Evolutionary conservation across 2,329 filamentous ascomycete genomes (phyloP), one percentile per base, ranked within the genome.

Genomic region (Monosporascus sp.): DNA sequence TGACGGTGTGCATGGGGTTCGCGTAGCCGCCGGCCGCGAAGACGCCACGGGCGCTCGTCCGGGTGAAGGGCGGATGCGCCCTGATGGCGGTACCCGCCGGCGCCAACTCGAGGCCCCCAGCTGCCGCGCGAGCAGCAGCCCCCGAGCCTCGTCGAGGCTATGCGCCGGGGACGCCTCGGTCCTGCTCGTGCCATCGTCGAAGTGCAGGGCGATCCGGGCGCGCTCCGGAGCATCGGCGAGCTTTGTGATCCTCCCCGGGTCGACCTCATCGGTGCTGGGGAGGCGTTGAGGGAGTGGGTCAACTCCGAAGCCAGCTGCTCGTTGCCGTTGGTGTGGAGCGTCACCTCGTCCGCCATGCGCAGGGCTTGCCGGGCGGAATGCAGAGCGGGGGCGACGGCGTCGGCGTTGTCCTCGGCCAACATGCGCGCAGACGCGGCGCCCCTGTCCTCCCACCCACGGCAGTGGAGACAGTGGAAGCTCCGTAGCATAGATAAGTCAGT

Each of bases 251-350:
- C 39, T 49, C 6, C 51, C 8, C 1, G 46, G n/a, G 11, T 52
- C 51, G 15, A 49, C 47, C 22, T 46, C 47, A 49, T 46, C 9
- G 47, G 51, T 2, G 38, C 20, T 6, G 25, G 14, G 3, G 9
- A 46, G 3, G 31, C 27, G 6, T 38, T 9, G 11, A 48, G 44
- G 8, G 37, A 37, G 17, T 43, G 37, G 9, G 8, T 38, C 49
- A 51, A 22, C 4, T 51, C 22, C 3, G 52, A 55, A 1, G 58
- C 52, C 4, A 73, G 67, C 58, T 71, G 71, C 18, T 76, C 53
- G 1, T 71, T 71, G 6, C 73, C 73, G 22, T 3, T 22, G 22
- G 22, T 22, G 22, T 22, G 3, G 22, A 22, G 22, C 22, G 55
- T 77, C 24, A 25, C 24, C 24, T 25, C 7, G 24, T 25, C 24